These are phyloP conservation scores for Zygnema cylindricum DNA, from an alignment of 139 green algal genomes.

Conservation along the genomic window DNA sequence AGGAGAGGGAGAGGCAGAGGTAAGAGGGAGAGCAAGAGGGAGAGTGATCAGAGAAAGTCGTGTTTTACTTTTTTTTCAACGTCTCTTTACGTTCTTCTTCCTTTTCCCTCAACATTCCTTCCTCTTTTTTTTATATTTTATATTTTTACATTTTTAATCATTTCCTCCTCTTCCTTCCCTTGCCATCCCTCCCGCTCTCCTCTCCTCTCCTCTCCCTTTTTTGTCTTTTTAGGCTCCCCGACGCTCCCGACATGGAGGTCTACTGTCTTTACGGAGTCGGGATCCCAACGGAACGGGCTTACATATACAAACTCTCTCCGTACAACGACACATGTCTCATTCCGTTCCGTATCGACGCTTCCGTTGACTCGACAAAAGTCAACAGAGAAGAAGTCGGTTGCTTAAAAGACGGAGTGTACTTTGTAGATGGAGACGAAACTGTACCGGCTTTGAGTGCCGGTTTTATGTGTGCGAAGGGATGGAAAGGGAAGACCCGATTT, in stretches of 20 bases:
- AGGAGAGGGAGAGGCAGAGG: no score
- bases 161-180: neutral
- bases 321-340: slow-evolving; percentile 42
- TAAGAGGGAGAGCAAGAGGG: no score
- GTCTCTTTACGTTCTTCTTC: neutral
- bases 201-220: neutral
- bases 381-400: slow-evolving; percentile 9
- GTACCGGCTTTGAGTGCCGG: slow-evolving; percentile 71
- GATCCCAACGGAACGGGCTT: slow-evolving; percentile 75
- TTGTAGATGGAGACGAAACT: slow-evolving; percentile 67
- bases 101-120: neutral
- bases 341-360: slow-evolving; percentile 36
- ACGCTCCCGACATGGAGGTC: slow-evolving; percentile 70
- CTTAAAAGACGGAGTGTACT: slow-evolving; percentile 23
- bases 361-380: neutral
- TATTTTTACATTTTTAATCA: no score
- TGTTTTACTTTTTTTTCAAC: neutral
- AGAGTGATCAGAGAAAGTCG: no score
- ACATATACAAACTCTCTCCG: slow-evolving; percentile 67
- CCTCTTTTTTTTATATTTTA: neutral
- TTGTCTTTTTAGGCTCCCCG: slow-evolving; percentile 62
- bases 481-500: slow-evolving; percentile 63
- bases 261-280: slow-evolving; percentile 80
- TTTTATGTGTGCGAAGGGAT: slow-evolving; percentile 62
- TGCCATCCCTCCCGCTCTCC: neutral